Base-by-base conservation (phyloP, 192 early-diverging fungal species). In the Lunasporangiospora selenospora region DNA sequence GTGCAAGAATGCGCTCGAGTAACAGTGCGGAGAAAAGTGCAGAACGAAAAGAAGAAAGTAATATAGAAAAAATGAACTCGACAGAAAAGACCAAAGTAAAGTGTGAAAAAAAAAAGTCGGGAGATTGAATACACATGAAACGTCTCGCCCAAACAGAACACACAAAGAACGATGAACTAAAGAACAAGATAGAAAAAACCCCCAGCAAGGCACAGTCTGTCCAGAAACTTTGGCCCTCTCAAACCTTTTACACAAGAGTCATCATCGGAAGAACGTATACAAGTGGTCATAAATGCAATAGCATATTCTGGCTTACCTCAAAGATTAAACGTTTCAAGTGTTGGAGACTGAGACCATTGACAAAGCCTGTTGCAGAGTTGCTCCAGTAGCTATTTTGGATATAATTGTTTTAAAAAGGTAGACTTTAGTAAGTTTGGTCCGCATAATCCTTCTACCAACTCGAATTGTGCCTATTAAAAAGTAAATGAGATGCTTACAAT, bases 311-410 rank as follows among this genome's bases (percentile, higher is more conserved):
- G 18, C 41, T 3, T 2, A 43, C 46, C 7, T 8, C 10, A 2
- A 29, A 31, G 56, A n/a, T 11, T 6, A 34, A 15, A 19, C 2
- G 12, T 12, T 52, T 41, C 53, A 67, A n/a, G 47, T 15, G 6
- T 43, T 55, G 0, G 64, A 21, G 13, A 71, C 41, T 0, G 67
- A 62, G 7, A 71, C 67, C 67, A 71, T 71, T 2, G 63, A 62
- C 16, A 81, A 38, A 7, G 78, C 79, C 26, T 80, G 78, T 43
- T 78, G 69, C 15, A 83, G 53, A 9, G 81, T 76, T 24, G 79
- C 65, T 23, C 81, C 81, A 1, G 81, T 76, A 10, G 70, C 81
- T 83, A 45, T 43, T n/a, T n/a, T n/a, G n/a, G n/a, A n/a, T n/a
- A n/a, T n/a, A 36, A 31, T 38, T 9, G 46, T 13, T 34, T 19